Evolutionary conservation across 352 stramenopile genomes (phyloP), one percentile per base, ranked within the genome.

Genomic region (Globisporangium recalcitrans): DNA sequence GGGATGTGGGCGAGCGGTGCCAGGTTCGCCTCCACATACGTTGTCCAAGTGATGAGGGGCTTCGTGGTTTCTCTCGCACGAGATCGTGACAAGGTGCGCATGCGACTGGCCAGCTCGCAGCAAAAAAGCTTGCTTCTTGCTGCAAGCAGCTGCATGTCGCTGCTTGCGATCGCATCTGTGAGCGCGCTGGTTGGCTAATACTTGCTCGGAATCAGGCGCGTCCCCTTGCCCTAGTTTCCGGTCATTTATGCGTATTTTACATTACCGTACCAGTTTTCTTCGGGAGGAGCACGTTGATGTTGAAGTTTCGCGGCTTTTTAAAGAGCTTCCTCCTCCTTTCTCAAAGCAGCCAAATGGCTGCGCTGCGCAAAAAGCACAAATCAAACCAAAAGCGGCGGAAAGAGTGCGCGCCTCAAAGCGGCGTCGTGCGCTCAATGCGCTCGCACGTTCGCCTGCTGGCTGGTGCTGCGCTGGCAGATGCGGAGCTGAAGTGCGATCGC

Each of bases 141-240:
- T 27, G 22, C 47, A 52, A 31, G 47, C 47, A 52, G 47, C 47
- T 52, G 47, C 47, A 27, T 54, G 24, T 54, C 48, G 48, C 48
- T 22, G 26, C 48, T 36, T 54, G 22, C 46, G 24, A 13, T 19
- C 27, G 46, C 46, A 52, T 31, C 16, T 44, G 36, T 16, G 34
- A 6, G 24, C 9, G 14, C 16, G 9, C 16, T 21, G 24, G 24
- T 54, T 54, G 48, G 48, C 31, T 31, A 36, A 22, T 24, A 27
- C 21, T 2, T 0, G 1, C 2, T 1, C 5, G 11, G 13, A 32
- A 52, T 22, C 22, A 32, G 13, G 1, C 22, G 22, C 21, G 9
- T 19, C 16, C 11, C n/a, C 21, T 19, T 32, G 11, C 24, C 47
- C 47, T 36, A 24, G 14, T 24, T 38, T 36, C 48, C 22, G 48